These are phyloP conservation scores for Naematelia encephala DNA, from an alignment of 768 basidiomycete species.

Conservation along the genomic window DNA sequence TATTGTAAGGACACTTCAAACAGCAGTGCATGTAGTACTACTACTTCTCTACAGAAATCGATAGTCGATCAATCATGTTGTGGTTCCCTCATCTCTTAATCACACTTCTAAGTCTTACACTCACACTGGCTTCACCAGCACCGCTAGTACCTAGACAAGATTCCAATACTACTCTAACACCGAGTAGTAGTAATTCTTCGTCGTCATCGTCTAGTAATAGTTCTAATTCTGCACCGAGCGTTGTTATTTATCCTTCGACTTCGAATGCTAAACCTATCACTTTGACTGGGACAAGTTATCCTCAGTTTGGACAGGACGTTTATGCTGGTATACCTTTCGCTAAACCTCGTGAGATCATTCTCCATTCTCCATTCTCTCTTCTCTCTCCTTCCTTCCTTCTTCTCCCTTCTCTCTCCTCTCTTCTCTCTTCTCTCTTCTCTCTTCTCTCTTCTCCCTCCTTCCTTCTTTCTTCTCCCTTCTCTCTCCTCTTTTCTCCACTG, in stretches of 20 bases:
- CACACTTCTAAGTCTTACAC: background rate
- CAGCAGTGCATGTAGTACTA: too few relatives aligned
- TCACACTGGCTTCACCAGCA: background rate
- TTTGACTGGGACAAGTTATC: constrained; percentile 23
- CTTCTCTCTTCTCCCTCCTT: background rate
- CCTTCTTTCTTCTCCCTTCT: background rate
- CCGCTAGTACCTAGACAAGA: background rate
- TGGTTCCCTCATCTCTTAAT: too few relatives aligned
- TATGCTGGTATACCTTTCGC: constrained; percentile 49
- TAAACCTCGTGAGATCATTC: constrained; percentile 30
- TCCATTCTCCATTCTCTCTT: background rate
- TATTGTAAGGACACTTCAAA: too few relatives aligned
- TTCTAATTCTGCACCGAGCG: constrained; percentile 8
- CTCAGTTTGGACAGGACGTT: constrained; percentile 24
- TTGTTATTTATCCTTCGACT: constrained; percentile 31
- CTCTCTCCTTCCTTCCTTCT: background rate
- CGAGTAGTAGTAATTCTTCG: background rate
- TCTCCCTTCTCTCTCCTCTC: background rate
- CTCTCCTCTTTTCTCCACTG: background rate
- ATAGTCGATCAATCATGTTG: too few relatives aligned
- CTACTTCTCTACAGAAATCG: too few relatives aligned
- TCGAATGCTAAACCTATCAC: constrained; percentile 18
- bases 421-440: background rate
- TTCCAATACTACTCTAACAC: background rate
- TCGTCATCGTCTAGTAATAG: constrained; percentile 7